phyloP scores from a whole-genome alignment of 495 filamentous ascomycete genomes.

The Aspergillus incahuasiensis region DNA sequence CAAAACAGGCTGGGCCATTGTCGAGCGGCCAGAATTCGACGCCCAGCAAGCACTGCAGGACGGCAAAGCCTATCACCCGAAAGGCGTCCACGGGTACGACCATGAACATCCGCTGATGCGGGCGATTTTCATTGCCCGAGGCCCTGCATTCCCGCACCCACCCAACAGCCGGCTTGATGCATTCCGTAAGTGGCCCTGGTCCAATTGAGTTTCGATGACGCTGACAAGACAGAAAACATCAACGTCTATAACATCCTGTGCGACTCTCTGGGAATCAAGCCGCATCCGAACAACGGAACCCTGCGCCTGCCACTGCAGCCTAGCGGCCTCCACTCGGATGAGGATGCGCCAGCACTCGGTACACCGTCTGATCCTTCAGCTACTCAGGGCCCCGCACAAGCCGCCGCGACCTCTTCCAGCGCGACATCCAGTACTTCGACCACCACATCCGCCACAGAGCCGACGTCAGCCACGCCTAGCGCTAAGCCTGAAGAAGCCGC shows the following conservation, averaged over 20 bases:
- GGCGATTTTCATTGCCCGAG: constrained; percentile 83
- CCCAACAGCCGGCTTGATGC: constrained; percentile 72
- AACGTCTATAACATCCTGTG: constrained; percentile 96
- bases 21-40: constrained; percentile 73
- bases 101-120: constrained; percentile 87
- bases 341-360: constrained; percentile 28
- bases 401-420: neutral
- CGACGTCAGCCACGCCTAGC: neutral
- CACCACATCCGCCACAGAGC: constrained; percentile 8
- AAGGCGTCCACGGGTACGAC: constrained; percentile 86
- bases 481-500: constrained; percentile 17
- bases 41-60: constrained; percentile 55
- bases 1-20: constrained; percentile 84
- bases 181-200: constrained; percentile 65
- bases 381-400: neutral
- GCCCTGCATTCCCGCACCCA: constrained; percentile 80
- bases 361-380: constrained; percentile 36
- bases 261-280: constrained; percentile 67
- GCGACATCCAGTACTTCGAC: neutral
- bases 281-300: constrained; percentile 80
- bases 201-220: neutral
- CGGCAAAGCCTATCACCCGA: constrained; percentile 64
- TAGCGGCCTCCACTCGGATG: constrained; percentile 61
- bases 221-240: constrained; percentile 62
- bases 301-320: constrained; percentile 70